Evolutionary conservation across 352 stramenopile species (phyloP).

Genomic region (Phytophthora pini): DNA sequence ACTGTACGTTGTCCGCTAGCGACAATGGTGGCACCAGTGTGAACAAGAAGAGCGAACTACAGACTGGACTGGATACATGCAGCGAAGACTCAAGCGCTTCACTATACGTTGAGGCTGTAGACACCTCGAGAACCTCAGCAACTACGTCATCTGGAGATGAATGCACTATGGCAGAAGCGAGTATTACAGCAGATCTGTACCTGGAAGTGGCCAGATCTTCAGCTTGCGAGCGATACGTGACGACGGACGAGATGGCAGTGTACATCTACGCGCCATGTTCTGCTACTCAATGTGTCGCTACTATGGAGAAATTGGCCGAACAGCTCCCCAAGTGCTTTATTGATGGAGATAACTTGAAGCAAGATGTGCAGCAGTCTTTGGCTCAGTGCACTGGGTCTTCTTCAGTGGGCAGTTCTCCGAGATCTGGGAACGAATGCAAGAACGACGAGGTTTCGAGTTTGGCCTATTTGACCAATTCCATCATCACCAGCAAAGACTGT

Average conservation of each 20-base stretch:
- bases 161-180: conserved; percentile 12
- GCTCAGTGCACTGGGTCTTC: conserved; percentile 2
- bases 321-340: conserved; percentile 28
- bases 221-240: conserved; percentile 11
- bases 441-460: conserved; percentile 12
- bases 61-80: conserved; percentile 10
- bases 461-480: conserved; percentile 13
- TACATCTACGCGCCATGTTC: conserved; percentile 18
- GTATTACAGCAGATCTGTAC: conserved; percentile 12
- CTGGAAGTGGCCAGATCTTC: conserved; percentile 3
- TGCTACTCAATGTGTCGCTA: conserved; percentile 16
- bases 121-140: neutral
- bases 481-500: conserved; percentile 14
- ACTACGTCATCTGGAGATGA: neutral
- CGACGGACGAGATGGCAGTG: conserved; percentile 14
- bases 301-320: conserved; percentile 8
- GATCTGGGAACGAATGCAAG: conserved; percentile 6
- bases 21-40: conserved; percentile 15
- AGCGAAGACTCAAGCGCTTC: conserved; percentile 6
- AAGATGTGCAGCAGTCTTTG: conserved; percentile 2
- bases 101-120: conserved; percentile 8
- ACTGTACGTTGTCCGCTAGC: conserved; percentile 14
- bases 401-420: neutral
- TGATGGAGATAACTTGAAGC: conserved; percentile 18
- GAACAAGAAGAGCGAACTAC: conserved; percentile 17